Conservation (phyloP, 2,329 filamentous ascomycete species). For the Dothideomycetes sp. region DNA sequence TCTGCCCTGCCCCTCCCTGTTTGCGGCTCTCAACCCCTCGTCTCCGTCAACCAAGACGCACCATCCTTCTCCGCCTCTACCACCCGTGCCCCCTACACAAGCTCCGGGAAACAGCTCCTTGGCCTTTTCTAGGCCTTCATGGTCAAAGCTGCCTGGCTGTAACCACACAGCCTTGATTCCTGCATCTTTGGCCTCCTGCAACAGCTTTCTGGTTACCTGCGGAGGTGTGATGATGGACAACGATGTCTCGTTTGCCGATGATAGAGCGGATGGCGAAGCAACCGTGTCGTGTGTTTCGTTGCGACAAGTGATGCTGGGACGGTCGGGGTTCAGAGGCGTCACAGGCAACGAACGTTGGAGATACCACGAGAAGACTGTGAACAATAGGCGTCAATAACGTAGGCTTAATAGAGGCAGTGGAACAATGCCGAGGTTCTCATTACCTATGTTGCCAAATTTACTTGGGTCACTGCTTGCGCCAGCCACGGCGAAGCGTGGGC, state of each 20-base stretch:
- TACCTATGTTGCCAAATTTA: conserved; percentile 87
- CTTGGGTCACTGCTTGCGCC: conserved; percentile 75
- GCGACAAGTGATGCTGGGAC: conserved; percentile 54
- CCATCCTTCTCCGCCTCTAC: conserved; percentile 66
- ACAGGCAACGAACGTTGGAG: conserved; percentile 63
- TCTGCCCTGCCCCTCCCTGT: conserved; percentile 33
- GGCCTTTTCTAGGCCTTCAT: conserved; percentile 63
- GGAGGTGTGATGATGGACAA: conserved; percentile 86
- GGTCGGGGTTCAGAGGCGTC: conserved; percentile 72
- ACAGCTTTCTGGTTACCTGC: conserved; percentile 59
- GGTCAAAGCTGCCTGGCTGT: conserved; percentile 82
- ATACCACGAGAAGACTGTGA: conserved; percentile 82
- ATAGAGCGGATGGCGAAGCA: conserved; percentile 55
- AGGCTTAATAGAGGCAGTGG: background rate
- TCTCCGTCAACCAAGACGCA: conserved; percentile 83
- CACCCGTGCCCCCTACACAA: conserved; percentile 58
- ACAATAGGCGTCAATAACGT: conserved; percentile 6
- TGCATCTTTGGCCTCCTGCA: conserved; percentile 67
- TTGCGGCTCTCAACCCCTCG: conserved; percentile 47
- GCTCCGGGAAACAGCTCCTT: conserved; percentile 55
- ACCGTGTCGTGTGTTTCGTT: conserved; percentile 54
- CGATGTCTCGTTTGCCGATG: conserved; percentile 59
- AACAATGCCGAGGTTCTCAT: background rate
- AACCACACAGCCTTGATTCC: conserved; percentile 74
- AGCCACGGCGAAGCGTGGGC: conserved; percentile 74